Evolutionary conservation across 2,329 filamentous ascomycete genomes (phyloP).

Genomic region (Exophiala oligosperma): DNA sequence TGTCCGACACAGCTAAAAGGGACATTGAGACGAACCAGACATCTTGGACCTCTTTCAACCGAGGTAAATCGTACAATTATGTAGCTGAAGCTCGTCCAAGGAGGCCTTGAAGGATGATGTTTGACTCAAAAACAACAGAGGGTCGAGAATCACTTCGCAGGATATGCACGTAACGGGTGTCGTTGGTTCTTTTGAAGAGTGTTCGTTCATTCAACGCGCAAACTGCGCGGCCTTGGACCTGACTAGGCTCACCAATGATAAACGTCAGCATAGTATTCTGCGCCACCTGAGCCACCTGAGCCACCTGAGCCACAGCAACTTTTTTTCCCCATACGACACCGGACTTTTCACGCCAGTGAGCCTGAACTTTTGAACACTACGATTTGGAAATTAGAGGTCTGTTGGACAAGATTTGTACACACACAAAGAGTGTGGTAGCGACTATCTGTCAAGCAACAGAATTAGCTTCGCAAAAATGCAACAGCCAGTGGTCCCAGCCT

Average conservation of each 20-base stretch:
- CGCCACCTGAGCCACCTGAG: background rate
- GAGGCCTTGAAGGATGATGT: constrained; percentile 1
- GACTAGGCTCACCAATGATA: background rate
- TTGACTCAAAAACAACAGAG: constrained; percentile 4
- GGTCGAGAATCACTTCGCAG: constrained; percentile 1
- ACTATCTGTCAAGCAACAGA: too few species aligned
- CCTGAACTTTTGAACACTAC: too few species aligned
- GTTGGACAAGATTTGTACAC: too few species aligned
- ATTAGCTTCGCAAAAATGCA: constrained; percentile 6
- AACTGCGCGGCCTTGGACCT: background rate
- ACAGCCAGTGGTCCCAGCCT: constrained; percentile 49
- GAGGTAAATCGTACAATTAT: constrained; percentile 15
- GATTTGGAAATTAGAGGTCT: too few species aligned
- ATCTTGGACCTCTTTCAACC: constrained; percentile 35
- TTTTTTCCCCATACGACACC: too few species aligned
- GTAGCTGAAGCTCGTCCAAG: constrained; percentile 9
- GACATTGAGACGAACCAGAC: constrained; percentile 42
- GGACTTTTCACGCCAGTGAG: background rate
- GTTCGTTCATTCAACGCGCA: background rate
- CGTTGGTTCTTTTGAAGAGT: background rate
- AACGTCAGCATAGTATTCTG: background rate
- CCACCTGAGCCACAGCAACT: background rate
- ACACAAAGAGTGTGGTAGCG: too few species aligned
- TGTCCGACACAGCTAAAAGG: constrained; percentile 22
- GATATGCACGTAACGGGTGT: background rate